Evolutionary conservation across 83 land plant genomes (phyloP).

Genomic region (Thuja plicata): DNA sequence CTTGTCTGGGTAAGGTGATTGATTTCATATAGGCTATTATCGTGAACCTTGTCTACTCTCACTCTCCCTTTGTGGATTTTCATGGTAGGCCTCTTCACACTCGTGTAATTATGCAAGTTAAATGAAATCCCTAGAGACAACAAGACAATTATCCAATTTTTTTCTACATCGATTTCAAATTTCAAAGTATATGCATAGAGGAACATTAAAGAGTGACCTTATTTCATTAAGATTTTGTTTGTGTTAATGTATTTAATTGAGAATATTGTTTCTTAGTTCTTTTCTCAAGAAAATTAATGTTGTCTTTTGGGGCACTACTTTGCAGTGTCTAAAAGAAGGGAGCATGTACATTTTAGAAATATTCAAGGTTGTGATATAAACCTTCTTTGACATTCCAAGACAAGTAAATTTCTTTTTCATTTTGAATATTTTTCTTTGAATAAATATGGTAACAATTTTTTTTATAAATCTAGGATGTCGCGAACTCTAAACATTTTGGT

Average conservation of each 20-base stretch:
- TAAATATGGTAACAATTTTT: not conserved
- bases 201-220: too few species aligned
- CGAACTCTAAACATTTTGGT: not conserved
- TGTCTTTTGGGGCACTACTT: constrained; percentile 14
- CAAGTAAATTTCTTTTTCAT: constrained; percentile 42
- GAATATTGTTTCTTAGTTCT: not conserved
- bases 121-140: too few species aligned
- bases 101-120: too few species aligned
- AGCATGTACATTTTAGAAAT: constrained; percentile 77
- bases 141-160: too few species aligned
- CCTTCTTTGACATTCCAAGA: constrained; percentile 70
- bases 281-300: not conserved
- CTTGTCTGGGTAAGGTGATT: constrained; percentile 89
- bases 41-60: too few species aligned
- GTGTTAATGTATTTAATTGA: not conserved
- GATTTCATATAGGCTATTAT: constrained; percentile 79
- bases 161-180: too few species aligned
- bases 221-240: too few species aligned
- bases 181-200: too few species aligned
- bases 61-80: too few species aligned
- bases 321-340: constrained; percentile 74
- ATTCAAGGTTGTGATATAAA: constrained; percentile 62
- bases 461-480: not conserved
- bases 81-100: too few species aligned
- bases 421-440: not conserved